Base-by-base conservation (phyloP, 306 rosid species). In the Begonia loranthoides region DNA sequence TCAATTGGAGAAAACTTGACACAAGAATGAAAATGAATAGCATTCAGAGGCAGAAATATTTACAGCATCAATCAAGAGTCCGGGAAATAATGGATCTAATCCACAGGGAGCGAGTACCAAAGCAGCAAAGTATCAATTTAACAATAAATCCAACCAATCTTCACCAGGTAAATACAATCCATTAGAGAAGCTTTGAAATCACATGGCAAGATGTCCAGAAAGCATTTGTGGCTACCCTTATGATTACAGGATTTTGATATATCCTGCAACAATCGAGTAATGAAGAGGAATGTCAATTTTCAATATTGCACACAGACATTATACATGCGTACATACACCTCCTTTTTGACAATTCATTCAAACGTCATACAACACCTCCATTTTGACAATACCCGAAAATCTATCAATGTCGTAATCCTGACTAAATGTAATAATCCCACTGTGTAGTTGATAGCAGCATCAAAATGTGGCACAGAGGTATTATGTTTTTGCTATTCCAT, bases 171-270 rank as follows among this genome's bases (percentile, higher is more conserved):
- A n/a, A 43, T 10, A 52, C 52, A 45, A 56, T 19, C 60, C 50
- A 62, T 71, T 78, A 90, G 47, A 90, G 79, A 60, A 90, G 83
- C 94, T 90, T 90, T 51, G 97, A 85, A 61, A 90, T 78, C 45
- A 90, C 87, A 51, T 87, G 89, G 53, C 95, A 87, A 19, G 88
- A 87, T 52, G 95, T 79, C 88, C 88, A 82, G 76, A 87, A 79
- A 49, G 93, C 95, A 56, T 82, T 87, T 3, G 93, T 72, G 15
- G 95, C 95, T 55, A 51, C 93, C 54, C 75, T 66, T 44, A 79
- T 12, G 28, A 87, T 77, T 46, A 90, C 78, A 52, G 97, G 97
- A 72, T 85, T 90, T 62, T 90, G 97, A 74, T 90, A 90, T 82
- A 90, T 74, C 83, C 95, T 90, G 81, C 56, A 58, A 51, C 46